phyloP scores from a whole-genome alignment of 176 grass and related monocot species.

The Carex kokanica region DNA sequence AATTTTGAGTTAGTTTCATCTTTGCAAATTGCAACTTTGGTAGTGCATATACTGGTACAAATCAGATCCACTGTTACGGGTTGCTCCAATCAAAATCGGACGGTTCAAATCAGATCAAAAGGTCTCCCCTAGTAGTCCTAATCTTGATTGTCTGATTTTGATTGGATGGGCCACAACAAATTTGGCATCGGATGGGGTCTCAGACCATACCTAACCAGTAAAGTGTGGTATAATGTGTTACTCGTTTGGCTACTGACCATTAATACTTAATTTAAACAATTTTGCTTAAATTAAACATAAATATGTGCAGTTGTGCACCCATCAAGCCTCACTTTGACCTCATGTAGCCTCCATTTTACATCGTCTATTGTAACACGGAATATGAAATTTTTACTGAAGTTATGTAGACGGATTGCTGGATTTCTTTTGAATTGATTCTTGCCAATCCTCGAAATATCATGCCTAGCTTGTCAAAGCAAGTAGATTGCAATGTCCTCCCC shows the following conservation, averaged over 20 bases:
- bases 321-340: background rate
- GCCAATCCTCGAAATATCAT: background rate
- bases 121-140: background rate
- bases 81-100: background rate
- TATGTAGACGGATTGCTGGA: background rate
- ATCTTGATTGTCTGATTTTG: background rate
- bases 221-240: background rate
- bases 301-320: background rate
- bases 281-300: background rate
- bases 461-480: background rate
- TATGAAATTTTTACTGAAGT: background rate
- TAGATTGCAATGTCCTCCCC: background rate
- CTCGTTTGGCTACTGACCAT: background rate
- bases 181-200: background rate
- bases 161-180: background rate
- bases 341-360: background rate
- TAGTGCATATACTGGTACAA: background rate
- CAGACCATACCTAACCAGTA: background rate
- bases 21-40: background rate
- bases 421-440: background rate
- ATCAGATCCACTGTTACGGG: background rate
- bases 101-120: background rate
- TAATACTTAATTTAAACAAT: background rate
- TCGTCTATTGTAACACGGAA: background rate
- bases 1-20: background rate